Evolutionary conservation across 306 rosid species (phyloP), one percentile per base, ranked within the genome.

Genomic region (Trifolium fragiferum): DNA sequence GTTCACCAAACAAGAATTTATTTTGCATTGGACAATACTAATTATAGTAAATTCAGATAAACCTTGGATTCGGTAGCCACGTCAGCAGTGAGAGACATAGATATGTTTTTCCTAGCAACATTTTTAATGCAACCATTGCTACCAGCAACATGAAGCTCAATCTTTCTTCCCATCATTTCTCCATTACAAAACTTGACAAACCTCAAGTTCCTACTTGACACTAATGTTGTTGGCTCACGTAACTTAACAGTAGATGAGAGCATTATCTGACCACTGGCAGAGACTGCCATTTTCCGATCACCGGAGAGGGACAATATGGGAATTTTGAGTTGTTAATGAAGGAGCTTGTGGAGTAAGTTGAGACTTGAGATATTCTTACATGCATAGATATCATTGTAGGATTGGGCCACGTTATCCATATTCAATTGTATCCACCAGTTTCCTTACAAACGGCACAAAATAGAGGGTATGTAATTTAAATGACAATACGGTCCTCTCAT

Each of bases 391-490:
- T 64, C 64, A 27, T 65, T 70, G 68, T 43, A 57, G 27, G 72
- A 79, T 72, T 57, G 76, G 59, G 74, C 84, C 82, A 84, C 77
- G 80, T 67, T 83, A 80, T 80, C 87, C 80, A 80, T 10, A 68
- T 80, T 46, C 75, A 84, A 44, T 50, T 60, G 68, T 46, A 49
- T 80, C 87, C 84, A 80, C 84, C 77, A 73, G n/a, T 73, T 83
- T 68, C 5, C 51, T 63, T 30, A 18, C 23, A 66, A 15, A 46
- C 12, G 30, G 50, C 32, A 43, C 73, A 54, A 25, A 25, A 19
- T 54, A 65, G 19, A 19, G 5, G 16, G 7, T 19, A 5, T 64
- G 66, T 40, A 23, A 21, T 7, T 57, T 55, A 76, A 70, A 54
- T 70, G 69, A 81, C 81, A 16, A 40, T 54, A 75, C 8, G 18